Conservation (phyloP, 768 basidiomycete species). For the Termitomyces sp. region DNA sequence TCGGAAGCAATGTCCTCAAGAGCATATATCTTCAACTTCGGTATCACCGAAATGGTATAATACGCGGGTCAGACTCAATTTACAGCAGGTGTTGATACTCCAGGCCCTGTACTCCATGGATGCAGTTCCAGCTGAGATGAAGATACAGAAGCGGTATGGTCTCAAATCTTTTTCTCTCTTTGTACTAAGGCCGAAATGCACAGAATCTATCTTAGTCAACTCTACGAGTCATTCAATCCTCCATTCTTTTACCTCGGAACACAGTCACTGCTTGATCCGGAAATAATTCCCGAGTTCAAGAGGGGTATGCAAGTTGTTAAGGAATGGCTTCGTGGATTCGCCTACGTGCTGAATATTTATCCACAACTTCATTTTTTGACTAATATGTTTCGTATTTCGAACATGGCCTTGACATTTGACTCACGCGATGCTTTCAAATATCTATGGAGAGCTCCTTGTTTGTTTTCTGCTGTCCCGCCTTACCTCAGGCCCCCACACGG, state of each 20-base stretch:
- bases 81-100: conserved; percentile 48
- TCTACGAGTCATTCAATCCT: conserved; percentile 51
- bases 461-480: background rate
- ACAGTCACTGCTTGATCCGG: conserved; percentile 26
- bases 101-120: conserved; percentile 20
- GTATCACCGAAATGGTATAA: conserved; percentile 30
- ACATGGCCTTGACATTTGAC: conserved; percentile 37
- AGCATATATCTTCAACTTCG: conserved; percentile 25
- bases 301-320: conserved; percentile 33
- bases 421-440: conserved; percentile 25
- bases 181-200: background rate
- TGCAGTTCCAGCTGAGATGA: conserved; percentile 3
- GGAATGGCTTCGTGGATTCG: conserved; percentile 41
- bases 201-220: conserved; percentile 41
- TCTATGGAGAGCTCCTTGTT: conserved; percentile 21
- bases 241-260: conserved; percentile 44
- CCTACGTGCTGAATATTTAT: conserved; percentile 28
- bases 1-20: conserved; percentile 26
- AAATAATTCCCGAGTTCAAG: conserved; percentile 34
- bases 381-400: conserved; percentile 29
- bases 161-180: background rate
- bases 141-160: conserved; percentile 18
- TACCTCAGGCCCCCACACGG: conserved; percentile 13
- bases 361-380: conserved; percentile 33
- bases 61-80: conserved; percentile 35